Base-by-base conservation (phyloP, 768 basidiomycete genomes). In the Jaapia argillacea region DNA sequence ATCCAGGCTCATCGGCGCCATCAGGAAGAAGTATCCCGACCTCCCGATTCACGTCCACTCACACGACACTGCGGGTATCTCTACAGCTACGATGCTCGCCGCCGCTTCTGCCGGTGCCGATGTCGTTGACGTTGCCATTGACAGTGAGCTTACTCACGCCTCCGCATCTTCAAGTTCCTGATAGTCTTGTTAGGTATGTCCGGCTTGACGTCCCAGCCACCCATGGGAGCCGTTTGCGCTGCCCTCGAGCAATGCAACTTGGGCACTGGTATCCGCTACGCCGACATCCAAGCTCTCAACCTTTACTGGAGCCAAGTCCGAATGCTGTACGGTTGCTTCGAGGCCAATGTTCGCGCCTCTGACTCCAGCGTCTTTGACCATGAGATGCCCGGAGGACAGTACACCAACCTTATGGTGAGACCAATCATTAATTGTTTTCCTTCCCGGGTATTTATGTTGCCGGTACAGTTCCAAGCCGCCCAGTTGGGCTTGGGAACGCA, bases 11-110 rank as follows among this genome's bases (percentile, higher is more conserved):
- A 82, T 99, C 57, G 84, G 90, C 51, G 85, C 92, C 10, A 94
- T 99, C 64, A 79, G 96, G 58, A 79, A 88, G 69, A 92, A 89
- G 54, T 85, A 98, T 65, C 96, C 96, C 31, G 92, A 96, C 59
- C 76, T 99, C 44, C 93, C 96, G 24, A 98, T 99, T 61, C 96
- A 99, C 61, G 94, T 99, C 27, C 96, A 99, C 69, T 97, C 96
- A 10, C 96, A 99, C 64, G 96, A 99, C 64, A 99, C 96, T 23
- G 96, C 96, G 41, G 96, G 96, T 65, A 98, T 99, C 55, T 88
- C 96, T 23, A 72, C 89, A 39, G 90, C 94, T n/a, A 91, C 85
- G 56, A 98, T 98, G 96, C 65, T 99, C 47, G 96, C 96, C 3
- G 79, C 78, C 20, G 96, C 96, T 2, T 82, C 84, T 6, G 96